Percentiles rank a stretch among this genome's conserved stretches.
Conservation (phyloP, 2,329 filamentous ascomycete genomes). For the Colletotrichum sublineola region DNA sequence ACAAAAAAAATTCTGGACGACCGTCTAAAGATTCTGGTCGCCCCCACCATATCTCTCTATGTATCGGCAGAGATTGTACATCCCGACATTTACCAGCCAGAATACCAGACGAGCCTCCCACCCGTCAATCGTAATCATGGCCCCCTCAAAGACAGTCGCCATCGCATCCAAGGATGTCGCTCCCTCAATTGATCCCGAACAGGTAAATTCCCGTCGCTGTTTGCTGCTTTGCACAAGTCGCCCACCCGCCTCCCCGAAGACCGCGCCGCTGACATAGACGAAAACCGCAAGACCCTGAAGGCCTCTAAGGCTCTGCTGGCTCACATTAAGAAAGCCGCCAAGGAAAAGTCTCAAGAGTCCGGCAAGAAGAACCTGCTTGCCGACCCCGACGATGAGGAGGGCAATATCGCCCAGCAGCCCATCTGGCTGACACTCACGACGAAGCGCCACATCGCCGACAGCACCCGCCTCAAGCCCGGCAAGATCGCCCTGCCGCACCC, state of each 20-base stretch:
- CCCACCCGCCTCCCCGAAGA: not conserved
- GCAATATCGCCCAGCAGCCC: conserved; percentile 61
- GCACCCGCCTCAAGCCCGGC: conserved; percentile 83
- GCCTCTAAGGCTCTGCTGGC: conserved; percentile 73
- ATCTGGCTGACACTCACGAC: conserved; percentile 75
- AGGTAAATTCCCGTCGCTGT: conserved; percentile 48
- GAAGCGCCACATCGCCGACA: conserved; percentile 77
- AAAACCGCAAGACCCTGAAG: conserved; percentile 68
- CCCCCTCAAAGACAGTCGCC: conserved; percentile 57
- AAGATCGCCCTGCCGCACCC: conserved; percentile 85
- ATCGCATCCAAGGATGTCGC: conserved; percentile 48
- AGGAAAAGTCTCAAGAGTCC: conserved; percentile 52
- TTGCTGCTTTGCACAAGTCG: not conserved
- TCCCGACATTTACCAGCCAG: conserved; percentile 16
- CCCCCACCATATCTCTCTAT: conserved; percentile 34
- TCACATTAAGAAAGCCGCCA: conserved; percentile 70
- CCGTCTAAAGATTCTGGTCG: conserved; percentile 32
- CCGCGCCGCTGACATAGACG: conserved; percentile 33
- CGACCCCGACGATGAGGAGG: conserved; percentile 59
- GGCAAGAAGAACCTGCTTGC: conserved; percentile 70
- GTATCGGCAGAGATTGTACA: conserved; percentile 8
- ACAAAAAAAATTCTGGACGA: conserved; percentile 42
- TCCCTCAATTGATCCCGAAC: conserved; percentile 56
- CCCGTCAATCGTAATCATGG: conserved; percentile 50
- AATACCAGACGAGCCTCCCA: conserved; percentile 20